These are phyloP conservation scores for Apiotrichum brassicae DNA, from an alignment of 1,284 basidiomycete species.

Conservation along the genomic window DNA sequence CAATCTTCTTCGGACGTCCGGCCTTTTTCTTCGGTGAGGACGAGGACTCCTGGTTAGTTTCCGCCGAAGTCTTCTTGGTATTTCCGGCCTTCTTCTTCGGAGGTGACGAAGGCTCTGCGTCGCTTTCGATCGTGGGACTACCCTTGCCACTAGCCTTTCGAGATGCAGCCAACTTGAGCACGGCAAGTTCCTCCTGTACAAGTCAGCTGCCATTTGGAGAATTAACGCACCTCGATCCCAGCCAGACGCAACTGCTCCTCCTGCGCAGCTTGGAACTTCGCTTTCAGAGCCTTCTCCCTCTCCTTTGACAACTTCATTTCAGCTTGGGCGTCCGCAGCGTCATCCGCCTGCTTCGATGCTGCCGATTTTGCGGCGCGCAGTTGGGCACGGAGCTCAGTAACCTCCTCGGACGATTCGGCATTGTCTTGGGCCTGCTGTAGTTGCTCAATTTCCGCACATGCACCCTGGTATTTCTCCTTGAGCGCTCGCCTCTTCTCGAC, in stretches of 20 bases:
- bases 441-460: conserved; percentile 25
- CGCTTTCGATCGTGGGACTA: conserved; percentile 1
- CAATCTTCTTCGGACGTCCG: conserved; percentile 15
- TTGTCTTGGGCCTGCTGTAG: conserved; percentile 4
- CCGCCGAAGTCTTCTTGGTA: conserved; percentile 4
- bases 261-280: conserved; percentile 20
- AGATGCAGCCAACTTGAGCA: conserved; percentile 15
- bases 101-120: conserved; percentile 6
- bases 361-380: conserved; percentile 27
- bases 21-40: conserved; percentile 25
- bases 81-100: too few relatives aligned
- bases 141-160: too few relatives aligned
- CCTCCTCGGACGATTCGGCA: conserved; percentile 18
- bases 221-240: conserved; percentile 26
- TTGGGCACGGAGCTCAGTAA: conserved; percentile 26
- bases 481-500: conserved; percentile 23
- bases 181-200: conserved; percentile 19
- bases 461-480: conserved; percentile 28
- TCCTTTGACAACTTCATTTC: conserved; percentile 28
- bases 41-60: conserved; percentile 19
- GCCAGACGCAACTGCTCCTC: conserved; percentile 25
- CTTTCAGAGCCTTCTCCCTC: conserved; percentile 26
- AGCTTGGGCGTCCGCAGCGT: conserved; percentile 28
- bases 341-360: conserved; percentile 21
- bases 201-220: background rate